Evolutionary conservation across 495 filamentous ascomycete genomes (phyloP).

Genomic region (Xylaria intraflava): DNA sequence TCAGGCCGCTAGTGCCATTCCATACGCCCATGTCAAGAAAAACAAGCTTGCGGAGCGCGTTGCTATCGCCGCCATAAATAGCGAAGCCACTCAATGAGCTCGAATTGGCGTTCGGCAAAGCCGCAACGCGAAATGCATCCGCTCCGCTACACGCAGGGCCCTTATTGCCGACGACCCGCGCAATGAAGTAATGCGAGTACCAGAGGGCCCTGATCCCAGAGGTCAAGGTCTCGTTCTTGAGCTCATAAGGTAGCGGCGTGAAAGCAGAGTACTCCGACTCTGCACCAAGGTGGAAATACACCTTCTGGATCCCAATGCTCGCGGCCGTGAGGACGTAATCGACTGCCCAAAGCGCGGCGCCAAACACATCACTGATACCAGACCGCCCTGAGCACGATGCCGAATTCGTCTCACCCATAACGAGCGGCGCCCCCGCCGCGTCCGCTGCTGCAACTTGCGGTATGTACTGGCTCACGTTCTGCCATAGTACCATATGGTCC

Average conservation of each 20-base stretch:
- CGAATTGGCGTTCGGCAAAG: slow-evolving; percentile 20
- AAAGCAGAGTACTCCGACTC: slow-evolving; percentile 26
- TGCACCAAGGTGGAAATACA: slow-evolving; percentile 35
- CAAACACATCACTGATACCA: slow-evolving; percentile 32
- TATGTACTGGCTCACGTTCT: slow-evolving; percentile 11
- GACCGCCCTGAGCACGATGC: slow-evolving; percentile 28
- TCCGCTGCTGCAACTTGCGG: slow-evolving; percentile 19
- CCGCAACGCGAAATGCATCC: slow-evolving; percentile 13
- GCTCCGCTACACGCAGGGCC: not conserved
- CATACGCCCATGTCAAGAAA: slow-evolving; percentile 28
- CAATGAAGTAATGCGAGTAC: slow-evolving; percentile 27
- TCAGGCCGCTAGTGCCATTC: slow-evolving; percentile 23
- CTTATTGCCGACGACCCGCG: slow-evolving; percentile 9
- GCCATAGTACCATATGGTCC: slow-evolving; percentile 22
- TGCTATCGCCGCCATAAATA: slow-evolving; percentile 4
- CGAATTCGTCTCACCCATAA: slow-evolving; percentile 37
- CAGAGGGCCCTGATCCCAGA: slow-evolving; percentile 19
- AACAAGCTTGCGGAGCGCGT: slow-evolving; percentile 17
- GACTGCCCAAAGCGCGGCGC: slow-evolving; percentile 32
- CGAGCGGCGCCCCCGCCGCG: slow-evolving; percentile 20
- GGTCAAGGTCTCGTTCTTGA: slow-evolving; percentile 21
- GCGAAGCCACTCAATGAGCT: slow-evolving; percentile 24
- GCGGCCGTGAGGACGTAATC: slow-evolving; percentile 33
- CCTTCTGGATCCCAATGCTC: slow-evolving; percentile 25
- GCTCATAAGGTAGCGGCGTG: slow-evolving; percentile 17